Evolutionary conservation across 2,329 filamentous ascomycete species (phyloP).

Genomic region (Pseudogymnoascus sp.): DNA sequence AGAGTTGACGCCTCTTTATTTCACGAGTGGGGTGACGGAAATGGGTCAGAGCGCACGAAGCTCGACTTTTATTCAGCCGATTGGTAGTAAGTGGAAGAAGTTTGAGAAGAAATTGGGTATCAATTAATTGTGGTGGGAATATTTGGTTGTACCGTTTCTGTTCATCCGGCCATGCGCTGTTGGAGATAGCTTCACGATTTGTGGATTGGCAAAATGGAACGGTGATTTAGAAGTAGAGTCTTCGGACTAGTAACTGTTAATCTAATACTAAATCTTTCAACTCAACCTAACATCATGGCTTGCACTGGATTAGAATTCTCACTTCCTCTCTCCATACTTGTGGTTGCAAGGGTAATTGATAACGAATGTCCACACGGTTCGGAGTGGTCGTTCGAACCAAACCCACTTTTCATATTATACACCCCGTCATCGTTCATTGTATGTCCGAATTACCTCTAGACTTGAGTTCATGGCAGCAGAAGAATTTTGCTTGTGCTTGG

Average conservation of each 20-base stretch:
- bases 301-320: neutral
- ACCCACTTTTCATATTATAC: neutral
- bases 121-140: neutral
- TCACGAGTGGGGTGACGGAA: conserved; percentile 41
- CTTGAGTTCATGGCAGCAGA: neutral
- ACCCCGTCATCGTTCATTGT: neutral
- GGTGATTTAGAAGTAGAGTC: neutral
- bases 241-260: neutral
- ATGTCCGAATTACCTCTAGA: neutral
- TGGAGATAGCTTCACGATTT: neutral
- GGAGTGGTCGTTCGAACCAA: neutral
- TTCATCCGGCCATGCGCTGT: neutral
- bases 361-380: neutral
- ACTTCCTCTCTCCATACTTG: neutral
- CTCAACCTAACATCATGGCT: neutral
- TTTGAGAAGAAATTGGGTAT: neutral
- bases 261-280: neutral
- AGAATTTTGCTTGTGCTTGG: neutral
- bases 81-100: conserved; percentile 20
- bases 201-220: neutral
- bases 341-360: neutral
- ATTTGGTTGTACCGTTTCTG: neutral
- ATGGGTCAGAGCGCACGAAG: conserved; percentile 25
- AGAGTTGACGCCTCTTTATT: conserved; percentile 37
- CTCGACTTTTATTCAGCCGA: conserved; percentile 36